These are phyloP conservation scores for Cyberlindnera maclurae DNA, from an alignment of 805 yeast species.

Conservation along the genomic window DNA sequence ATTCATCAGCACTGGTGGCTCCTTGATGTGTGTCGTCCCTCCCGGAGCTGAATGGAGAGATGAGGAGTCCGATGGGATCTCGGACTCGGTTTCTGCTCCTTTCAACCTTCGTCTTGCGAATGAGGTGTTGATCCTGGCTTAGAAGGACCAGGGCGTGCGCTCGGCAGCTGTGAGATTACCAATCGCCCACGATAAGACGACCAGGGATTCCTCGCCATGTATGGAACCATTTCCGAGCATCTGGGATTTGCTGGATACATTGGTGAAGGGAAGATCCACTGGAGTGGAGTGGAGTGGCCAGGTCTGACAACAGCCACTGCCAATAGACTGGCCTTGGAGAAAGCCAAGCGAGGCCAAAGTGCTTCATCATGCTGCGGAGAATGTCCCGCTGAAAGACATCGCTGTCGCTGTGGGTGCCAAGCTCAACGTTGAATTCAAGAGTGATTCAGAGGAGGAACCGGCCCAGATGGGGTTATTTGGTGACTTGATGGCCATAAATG, in stretches of 20 bases:
- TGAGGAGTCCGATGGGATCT: background rate
- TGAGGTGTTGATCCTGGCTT: constrained; percentile 14
- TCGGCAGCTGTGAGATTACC: constrained; percentile 25
- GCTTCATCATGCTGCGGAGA: constrained; percentile 25
- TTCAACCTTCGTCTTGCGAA: constrained; percentile 8
- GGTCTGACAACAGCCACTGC: constrained; percentile 28
- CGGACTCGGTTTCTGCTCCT: background rate
- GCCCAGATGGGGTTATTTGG: constrained; percentile 13
- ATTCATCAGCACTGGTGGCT: constrained; percentile 24
- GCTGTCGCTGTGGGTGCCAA: constrained; percentile 23
- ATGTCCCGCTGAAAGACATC: constrained; percentile 21
- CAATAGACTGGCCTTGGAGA: constrained; percentile 24
- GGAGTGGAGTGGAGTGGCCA: constrained; percentile 30
- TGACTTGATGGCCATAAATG: constrained; percentile 6
- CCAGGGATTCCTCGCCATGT: constrained; percentile 20
- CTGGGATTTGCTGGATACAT: constrained; percentile 27
- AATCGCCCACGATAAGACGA: constrained; percentile 29
- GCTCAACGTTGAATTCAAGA: constrained; percentile 12
- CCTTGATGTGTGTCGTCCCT: constrained; percentile 6
- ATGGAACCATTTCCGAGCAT: constrained; percentile 26
- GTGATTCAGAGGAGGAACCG: constrained; percentile 14
- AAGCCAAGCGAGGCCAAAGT: constrained; percentile 22
- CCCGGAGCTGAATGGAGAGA: constrained; percentile 9
- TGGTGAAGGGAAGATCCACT: constrained; percentile 29
- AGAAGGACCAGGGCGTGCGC: constrained; percentile 24